These are phyloP conservation scores for Amanita exitialis DNA, from an alignment of 768 basidiomycete species.

Conservation along the genomic window DNA sequence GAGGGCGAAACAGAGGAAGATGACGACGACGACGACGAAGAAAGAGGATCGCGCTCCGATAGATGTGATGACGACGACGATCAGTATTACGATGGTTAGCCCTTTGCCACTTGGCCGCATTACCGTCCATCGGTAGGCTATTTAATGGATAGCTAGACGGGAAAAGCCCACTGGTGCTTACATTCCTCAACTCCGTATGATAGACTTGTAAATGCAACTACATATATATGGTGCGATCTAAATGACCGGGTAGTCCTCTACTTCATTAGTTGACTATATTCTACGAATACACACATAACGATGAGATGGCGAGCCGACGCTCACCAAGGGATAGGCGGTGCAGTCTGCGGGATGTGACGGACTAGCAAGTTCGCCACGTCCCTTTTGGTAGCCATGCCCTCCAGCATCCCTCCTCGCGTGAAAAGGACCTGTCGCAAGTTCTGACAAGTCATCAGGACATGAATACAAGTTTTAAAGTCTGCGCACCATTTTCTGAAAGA, in stretches of 20 bases:
- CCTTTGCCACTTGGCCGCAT: not conserved
- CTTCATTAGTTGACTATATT: too few species aligned
- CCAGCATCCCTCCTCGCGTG: conserved; percentile 46
- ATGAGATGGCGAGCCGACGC: not conserved
- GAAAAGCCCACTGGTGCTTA: too few species aligned
- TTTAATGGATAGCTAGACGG: too few species aligned
- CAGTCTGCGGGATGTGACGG: conserved; percentile 47
- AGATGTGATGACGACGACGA: not conserved
- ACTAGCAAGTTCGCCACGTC: conserved; percentile 54
- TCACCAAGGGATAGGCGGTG: conserved; percentile 9
- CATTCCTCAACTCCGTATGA: too few species aligned
- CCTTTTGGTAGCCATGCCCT: conserved; percentile 59
- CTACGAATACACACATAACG: too few species aligned
- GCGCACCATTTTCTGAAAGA: conserved; percentile 62
- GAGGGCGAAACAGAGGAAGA: conserved; percentile 52
- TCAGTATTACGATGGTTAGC: not conserved
- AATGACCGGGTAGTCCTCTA: too few species aligned
- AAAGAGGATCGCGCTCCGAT: conserved; percentile 16
- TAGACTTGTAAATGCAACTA: too few species aligned
- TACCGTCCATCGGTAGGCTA: too few species aligned
- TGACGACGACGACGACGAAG: conserved; percentile 42
- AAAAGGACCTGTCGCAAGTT: conserved; percentile 63
- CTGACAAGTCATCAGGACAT: conserved; percentile 20
- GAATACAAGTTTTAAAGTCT: not conserved
- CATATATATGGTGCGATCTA: too few species aligned